A percentile compares a stretch with the other conserved stretches of the same genome.
phyloP scores from a whole-genome alignment of 805 yeast genomes.

The Starmera pachycereana region DNA sequence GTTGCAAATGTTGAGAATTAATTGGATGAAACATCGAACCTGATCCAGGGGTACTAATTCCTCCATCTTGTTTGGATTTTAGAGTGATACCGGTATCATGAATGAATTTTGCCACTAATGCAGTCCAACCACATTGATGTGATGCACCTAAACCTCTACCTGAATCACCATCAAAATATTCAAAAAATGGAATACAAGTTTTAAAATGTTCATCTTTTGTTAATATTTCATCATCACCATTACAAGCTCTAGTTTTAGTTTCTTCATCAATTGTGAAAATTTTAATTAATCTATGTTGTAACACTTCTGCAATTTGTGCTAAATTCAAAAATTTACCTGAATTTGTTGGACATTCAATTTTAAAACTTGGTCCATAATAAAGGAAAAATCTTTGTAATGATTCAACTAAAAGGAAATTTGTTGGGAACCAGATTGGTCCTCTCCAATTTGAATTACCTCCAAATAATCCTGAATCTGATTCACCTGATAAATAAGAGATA shows the following conservation, averaged over 20 bases:
- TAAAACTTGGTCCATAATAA: conserved; percentile 79
- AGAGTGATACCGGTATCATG: conserved; percentile 78
- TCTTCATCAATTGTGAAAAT: conserved; percentile 60
- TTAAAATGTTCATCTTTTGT: conserved; percentile 60
- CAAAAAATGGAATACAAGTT: conserved; percentile 72
- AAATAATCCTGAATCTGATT: conserved; percentile 85
- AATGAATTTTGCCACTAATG: conserved; percentile 83
- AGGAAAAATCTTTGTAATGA: conserved; percentile 78
- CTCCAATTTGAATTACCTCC: conserved; percentile 98
- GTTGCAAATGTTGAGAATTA: neutral
- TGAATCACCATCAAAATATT: conserved; percentile 88
- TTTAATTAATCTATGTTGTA: conserved; percentile 76
- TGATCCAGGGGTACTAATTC: conserved; percentile 6
- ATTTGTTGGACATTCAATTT: conserved; percentile 82
- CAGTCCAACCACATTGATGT: conserved; percentile 97
- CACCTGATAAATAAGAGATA: conserved; percentile 76
- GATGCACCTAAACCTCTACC: conserved; percentile 91
- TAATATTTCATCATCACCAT: conserved; percentile 56
- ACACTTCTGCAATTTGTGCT: conserved; percentile 84
- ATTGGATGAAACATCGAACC: conserved; percentile 26
- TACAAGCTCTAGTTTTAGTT: conserved; percentile 63
- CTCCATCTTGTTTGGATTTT: conserved; percentile 6
- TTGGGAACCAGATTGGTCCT: conserved; percentile 97
- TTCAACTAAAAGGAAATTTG: conserved; percentile 76
- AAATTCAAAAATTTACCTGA: conserved; percentile 67